phyloP scores from a whole-genome alignment of 1,284 basidiomycete species.

The Rhodotorula sp. region DNA sequence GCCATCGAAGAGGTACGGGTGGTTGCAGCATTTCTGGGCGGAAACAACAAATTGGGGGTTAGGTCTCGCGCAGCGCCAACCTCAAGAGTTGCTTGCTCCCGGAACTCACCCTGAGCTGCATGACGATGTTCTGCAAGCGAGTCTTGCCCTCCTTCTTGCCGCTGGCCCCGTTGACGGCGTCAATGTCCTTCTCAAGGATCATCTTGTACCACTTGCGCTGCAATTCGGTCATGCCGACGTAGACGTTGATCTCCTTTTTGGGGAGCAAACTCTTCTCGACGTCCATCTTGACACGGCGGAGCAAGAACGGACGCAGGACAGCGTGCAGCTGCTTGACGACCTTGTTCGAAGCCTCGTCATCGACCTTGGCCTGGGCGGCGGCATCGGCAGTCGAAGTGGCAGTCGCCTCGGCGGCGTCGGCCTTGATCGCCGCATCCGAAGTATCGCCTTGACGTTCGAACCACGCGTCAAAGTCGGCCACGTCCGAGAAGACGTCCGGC shows the following conservation, averaged over 20 bases:
- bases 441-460: slow-evolving; percentile 67
- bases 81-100: not conserved
- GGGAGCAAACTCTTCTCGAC: slow-evolving; percentile 95
- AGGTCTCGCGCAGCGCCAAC: not conserved
- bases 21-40: slow-evolving; percentile 55
- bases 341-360: slow-evolving; percentile 66
- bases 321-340: slow-evolving; percentile 98
- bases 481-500: slow-evolving; percentile 54
- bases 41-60: no score
- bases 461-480: slow-evolving; percentile 64
- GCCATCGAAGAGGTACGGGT: slow-evolving; percentile 74
- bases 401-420: slow-evolving; percentile 21
- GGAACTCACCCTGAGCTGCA: slow-evolving; percentile 69
- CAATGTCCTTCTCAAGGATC: slow-evolving; percentile 96
- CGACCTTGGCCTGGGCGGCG: slow-evolving; percentile 34
- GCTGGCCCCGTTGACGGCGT: slow-evolving; percentile 90
- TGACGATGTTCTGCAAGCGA: slow-evolving; percentile 96
- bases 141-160: slow-evolving; percentile 99
- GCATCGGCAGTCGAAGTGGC: slow-evolving; percentile 10
- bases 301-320: slow-evolving; percentile 89
- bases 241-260: slow-evolving; percentile 99
- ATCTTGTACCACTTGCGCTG: slow-evolving; percentile 97
- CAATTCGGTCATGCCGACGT: slow-evolving; percentile 96
- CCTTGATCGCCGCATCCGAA: slow-evolving; percentile 18
- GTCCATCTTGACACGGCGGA: slow-evolving; percentile 92